phyloP scores from a whole-genome alignment of 208 protist genomes.

The Crithidia sp. region DNA sequence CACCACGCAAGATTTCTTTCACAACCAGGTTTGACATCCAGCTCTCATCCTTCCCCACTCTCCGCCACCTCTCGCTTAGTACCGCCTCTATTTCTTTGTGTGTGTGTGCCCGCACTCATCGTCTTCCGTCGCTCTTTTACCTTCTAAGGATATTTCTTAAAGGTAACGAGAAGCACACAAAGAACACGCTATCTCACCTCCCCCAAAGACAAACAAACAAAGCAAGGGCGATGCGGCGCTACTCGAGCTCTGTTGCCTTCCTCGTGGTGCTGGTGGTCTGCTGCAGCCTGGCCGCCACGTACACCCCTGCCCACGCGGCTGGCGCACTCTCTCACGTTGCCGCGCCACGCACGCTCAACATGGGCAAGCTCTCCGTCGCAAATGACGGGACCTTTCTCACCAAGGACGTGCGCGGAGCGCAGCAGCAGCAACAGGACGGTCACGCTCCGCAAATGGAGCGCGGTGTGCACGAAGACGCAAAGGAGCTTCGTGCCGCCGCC shows the following conservation, averaged over 20 bases:
- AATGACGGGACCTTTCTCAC: not conserved
- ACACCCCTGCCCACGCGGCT: not conserved
- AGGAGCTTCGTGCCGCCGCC: not conserved
- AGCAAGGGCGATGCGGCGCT: not conserved
- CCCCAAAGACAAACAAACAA: no score
- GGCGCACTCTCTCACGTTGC: not conserved
- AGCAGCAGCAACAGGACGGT: not conserved
- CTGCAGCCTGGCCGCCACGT: not conserved
- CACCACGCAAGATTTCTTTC: no score
- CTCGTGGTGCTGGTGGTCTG: constrained; percentile 5
- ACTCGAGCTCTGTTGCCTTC: not conserved
- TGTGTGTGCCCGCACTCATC: no score
- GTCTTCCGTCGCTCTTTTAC: constrained; percentile 4
- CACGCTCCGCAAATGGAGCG: constrained; percentile 1
- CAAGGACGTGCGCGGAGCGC: not conserved
- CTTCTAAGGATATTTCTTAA: not conserved
- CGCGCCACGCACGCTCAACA: not conserved
- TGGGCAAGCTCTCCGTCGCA: not conserved
- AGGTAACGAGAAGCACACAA: no score
- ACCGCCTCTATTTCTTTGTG: no score
- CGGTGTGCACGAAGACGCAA: constrained; percentile 9
- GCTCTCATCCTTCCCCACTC: no score
- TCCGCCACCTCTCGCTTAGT: no score
- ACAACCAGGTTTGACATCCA: no score
- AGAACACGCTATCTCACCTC: no score